Percentiles rank a stretch among this genome's conserved stretches.
Conservation (phyloP, 1,284 basidiomycete genomes). For the Irpex rosettiformis region DNA sequence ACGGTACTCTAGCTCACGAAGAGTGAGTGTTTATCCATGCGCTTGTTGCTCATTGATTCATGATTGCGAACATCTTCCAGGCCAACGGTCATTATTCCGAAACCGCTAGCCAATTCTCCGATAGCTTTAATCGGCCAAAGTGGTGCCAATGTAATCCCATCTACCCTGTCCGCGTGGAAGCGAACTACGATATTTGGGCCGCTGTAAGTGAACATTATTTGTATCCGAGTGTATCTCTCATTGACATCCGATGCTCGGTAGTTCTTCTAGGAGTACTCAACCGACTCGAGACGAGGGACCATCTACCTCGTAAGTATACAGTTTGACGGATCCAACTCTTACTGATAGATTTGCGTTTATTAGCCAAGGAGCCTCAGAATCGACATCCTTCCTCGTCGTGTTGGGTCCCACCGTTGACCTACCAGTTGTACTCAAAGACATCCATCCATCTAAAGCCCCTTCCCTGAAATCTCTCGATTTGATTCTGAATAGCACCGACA, state of each 20-base stretch:
- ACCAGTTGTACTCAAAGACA: conserved; percentile 22
- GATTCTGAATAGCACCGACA: conserved; percentile 7
- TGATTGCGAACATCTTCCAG: neutral
- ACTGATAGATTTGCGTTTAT: neutral
- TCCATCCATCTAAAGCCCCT: conserved; percentile 15
- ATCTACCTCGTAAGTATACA: neutral
- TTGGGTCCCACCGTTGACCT: conserved; percentile 21
- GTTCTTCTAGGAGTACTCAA: neutral
- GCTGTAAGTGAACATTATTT: conserved; percentile 24
- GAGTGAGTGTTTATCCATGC: neutral
- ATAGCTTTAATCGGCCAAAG: conserved; percentile 5
- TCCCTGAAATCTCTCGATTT: conserved; percentile 17
- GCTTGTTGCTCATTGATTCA: neutral
- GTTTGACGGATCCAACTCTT: neutral
- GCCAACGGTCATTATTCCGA: neutral
- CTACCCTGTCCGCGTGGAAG: conserved; percentile 16
- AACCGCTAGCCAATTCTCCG: conserved; percentile 7
- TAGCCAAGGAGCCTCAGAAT: conserved; percentile 1
- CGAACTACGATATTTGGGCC: conserved; percentile 34
- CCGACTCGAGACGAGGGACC: neutral
- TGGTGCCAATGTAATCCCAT: neutral
- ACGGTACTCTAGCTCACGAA: neutral
- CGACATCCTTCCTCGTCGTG: conserved; percentile 15
- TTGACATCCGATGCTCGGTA: neutral
- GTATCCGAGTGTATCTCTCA: neutral